Conservation (phyloP, 495 filamentous ascomycete genomes). For the Xylaria telfairii region DNA sequence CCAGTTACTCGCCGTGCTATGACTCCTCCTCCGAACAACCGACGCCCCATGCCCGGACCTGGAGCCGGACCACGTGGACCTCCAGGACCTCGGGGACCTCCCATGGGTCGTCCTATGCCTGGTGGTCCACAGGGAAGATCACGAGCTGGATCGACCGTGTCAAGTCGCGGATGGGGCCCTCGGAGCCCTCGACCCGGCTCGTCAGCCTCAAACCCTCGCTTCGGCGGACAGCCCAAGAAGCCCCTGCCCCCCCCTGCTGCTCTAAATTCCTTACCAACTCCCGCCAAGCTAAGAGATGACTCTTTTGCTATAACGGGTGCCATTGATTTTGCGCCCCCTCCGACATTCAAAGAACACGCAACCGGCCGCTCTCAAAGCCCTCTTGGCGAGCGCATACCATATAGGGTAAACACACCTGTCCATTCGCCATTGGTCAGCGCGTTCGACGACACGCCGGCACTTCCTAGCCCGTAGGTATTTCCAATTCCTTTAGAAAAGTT, state of each 20-base stretch:
- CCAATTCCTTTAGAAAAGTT: slow-evolving; percentile 36
- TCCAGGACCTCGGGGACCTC: slow-evolving; percentile 38
- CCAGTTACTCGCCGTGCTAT: slow-evolving; percentile 89
- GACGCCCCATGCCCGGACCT: slow-evolving; percentile 58
- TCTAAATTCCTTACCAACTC: slow-evolving; percentile 80
- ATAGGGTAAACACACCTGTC: slow-evolving; percentile 69
- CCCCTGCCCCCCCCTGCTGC: slow-evolving; percentile 75
- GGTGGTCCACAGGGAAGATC: slow-evolving; percentile 45
- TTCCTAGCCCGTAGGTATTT: slow-evolving; percentile 88
- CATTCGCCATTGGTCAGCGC: slow-evolving; percentile 80
- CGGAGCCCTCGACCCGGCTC: slow-evolving; percentile 65
- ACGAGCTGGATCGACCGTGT: slow-evolving; percentile 52
- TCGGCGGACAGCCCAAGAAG: slow-evolving; percentile 54
- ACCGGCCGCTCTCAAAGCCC: slow-evolving; percentile 83
- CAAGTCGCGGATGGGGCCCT: slow-evolving; percentile 39
- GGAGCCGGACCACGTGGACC: slow-evolving; percentile 40
- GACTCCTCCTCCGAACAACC: slow-evolving; percentile 88
- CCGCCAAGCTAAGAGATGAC: slow-evolving; percentile 85
- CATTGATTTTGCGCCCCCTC: slow-evolving; percentile 87
- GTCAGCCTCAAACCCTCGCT: slow-evolving; percentile 64
- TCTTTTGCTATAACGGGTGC: slow-evolving; percentile 69
- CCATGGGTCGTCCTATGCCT: slow-evolving; percentile 44
- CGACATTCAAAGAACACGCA: slow-evolving; percentile 68
- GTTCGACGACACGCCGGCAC: slow-evolving; percentile 82
- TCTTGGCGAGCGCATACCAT: slow-evolving; percentile 74